Percentiles rank a stretch among this genome's conserved stretches.
These are phyloP conservation scores for Hibiscus trionum DNA, from an alignment of 345 rosid genomes.

Conservation along the genomic window DNA sequence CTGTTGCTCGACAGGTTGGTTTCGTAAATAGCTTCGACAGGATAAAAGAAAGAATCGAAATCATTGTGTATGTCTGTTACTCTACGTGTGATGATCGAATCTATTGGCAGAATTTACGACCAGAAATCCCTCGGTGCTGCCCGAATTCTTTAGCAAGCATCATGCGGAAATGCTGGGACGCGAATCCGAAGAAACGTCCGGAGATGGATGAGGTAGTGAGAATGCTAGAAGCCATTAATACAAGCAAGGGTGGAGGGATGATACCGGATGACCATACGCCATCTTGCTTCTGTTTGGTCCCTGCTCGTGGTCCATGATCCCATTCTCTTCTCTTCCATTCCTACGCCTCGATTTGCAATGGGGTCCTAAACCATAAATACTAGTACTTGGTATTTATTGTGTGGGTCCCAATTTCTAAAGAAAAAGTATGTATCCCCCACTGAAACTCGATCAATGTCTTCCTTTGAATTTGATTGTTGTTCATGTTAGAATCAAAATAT, in stretches of 20 bases:
- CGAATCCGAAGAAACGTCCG: conserved; percentile 61
- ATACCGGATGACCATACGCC: conserved; percentile 64
- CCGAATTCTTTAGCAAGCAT: conserved; percentile 59
- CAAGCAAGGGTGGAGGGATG: conserved; percentile 96
- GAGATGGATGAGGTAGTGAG: conserved; percentile 82
- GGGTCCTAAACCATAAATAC: no score
- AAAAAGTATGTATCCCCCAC: no score
- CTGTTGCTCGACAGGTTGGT: conserved; percentile 76
- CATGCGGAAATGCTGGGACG: conserved; percentile 88
- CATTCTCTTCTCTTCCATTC: no score
- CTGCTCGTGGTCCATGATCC: conserved; percentile 62
- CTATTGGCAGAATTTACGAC: conserved; percentile 61
- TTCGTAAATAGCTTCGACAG: neutral
- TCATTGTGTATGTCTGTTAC: neutral
- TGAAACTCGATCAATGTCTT: no score
- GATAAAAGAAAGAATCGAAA: neutral
- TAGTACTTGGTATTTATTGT: no score
- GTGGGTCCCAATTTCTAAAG: no score
- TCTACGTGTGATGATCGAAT: neutral
- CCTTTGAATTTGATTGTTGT: no score
- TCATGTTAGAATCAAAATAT: no score
- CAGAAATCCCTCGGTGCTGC: conserved; percentile 84
- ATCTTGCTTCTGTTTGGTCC: conserved; percentile 66
- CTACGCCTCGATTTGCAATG: no score
- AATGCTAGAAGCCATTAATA: conserved; percentile 72